phyloP scores from a whole-genome alignment of 371 early-diverging fungal species.

The Mortierella sp. region DNA sequence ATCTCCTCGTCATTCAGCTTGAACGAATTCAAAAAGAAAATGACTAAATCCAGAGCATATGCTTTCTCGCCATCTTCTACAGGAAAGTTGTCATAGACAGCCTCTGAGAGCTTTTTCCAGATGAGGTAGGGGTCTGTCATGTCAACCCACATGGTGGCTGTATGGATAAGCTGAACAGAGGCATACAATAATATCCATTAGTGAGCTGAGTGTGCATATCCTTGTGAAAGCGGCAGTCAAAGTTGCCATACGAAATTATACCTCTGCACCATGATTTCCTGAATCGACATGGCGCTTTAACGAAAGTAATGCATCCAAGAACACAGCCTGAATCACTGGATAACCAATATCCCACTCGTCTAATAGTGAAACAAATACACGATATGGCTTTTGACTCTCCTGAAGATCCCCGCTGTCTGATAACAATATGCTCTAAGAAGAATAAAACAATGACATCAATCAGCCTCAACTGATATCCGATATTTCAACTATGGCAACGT shows the following conservation, averaged over 20 bases:
- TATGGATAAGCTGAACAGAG: constrained; percentile 70
- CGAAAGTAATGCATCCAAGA: constrained; percentile 78
- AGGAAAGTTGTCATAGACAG: constrained; percentile 64
- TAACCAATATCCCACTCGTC: constrained; percentile 90
- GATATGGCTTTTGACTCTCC: constrained; percentile 79
- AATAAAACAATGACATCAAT: neutral
- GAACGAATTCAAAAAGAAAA: constrained; percentile 77
- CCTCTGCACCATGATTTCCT: constrained; percentile 60
- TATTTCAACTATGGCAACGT: neutral
- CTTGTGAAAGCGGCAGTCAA: neutral
- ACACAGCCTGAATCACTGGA: constrained; percentile 77
- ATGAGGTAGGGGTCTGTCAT: constrained; percentile 87
- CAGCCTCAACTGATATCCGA: neutral
- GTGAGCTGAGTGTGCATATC: neutral
- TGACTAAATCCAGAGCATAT: constrained; percentile 67
- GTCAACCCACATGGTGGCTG: constrained; percentile 90
- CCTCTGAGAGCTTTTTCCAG: constrained; percentile 79
- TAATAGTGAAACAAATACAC: constrained; percentile 85
- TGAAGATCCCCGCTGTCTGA: constrained; percentile 58
- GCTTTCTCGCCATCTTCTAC: constrained; percentile 54
- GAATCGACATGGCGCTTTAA: constrained; percentile 65
- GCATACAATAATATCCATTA: neutral
- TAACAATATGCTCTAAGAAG: constrained; percentile 63
- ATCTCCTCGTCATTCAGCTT: constrained; percentile 86
- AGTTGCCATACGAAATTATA: constrained; percentile 24